Conservation (phyloP, 2,329 filamentous ascomycete genomes). For the Aspergillus fischeri region DNA sequence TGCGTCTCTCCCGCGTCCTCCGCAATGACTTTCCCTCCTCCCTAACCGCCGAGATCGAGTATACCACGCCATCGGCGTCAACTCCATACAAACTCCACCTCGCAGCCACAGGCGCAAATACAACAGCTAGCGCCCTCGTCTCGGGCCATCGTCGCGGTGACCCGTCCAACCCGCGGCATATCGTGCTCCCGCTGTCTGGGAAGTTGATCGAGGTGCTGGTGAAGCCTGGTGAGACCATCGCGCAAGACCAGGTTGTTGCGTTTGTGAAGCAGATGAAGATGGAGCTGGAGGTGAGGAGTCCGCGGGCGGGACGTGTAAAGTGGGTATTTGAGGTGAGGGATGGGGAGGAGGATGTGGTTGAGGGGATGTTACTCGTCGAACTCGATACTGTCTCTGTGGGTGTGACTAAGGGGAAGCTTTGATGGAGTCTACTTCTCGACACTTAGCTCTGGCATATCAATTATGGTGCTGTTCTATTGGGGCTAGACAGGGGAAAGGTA, state of each 20-base stretch:
- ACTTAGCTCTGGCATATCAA: no score
- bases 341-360: constrained; percentile 48
- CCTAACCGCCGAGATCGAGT: constrained; percentile 50
- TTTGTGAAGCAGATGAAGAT: constrained; percentile 67
- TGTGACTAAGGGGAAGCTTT: no score
- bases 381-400: constrained; percentile 28
- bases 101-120: constrained; percentile 44
- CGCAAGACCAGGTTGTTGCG: constrained; percentile 51
- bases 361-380: constrained; percentile 52
- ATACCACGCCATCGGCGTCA: constrained; percentile 39
- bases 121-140: constrained; percentile 28
- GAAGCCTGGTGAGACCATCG: constrained; percentile 47
- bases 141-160: constrained; percentile 49
- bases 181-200: constrained; percentile 55
- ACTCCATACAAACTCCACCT: constrained; percentile 45
- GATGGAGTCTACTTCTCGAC: no score
- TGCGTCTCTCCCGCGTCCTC: constrained; percentile 52
- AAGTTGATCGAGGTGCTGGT: constrained; percentile 59
- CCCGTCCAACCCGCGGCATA: constrained; percentile 47
- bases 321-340: constrained; percentile 54
- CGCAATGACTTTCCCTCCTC: constrained; percentile 58
- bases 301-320: constrained; percentile 44
- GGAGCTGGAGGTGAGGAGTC: constrained; percentile 59
- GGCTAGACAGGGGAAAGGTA: no score
- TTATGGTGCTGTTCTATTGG: no score